Base-by-base conservation (phyloP, 148 eudicot species). In the Rhododendron henanense region DNA sequence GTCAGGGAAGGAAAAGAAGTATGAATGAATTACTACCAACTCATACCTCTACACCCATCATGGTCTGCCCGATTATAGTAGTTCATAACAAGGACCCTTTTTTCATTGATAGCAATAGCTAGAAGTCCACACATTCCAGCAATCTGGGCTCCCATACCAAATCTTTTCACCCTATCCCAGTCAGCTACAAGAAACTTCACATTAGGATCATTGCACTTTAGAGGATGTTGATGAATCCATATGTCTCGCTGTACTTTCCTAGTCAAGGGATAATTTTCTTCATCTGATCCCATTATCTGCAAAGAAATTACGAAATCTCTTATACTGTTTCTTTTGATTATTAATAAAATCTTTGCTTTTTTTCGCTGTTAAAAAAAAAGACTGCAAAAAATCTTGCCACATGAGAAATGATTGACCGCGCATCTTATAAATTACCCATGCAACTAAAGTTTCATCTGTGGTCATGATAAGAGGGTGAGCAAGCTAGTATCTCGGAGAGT, bases 1-100 rank as follows among this genome's bases (percentile, higher is more conserved):
- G 59, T 28, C 28, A 41, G 21, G 7, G 18, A 73, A 84, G 28
- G 5, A 69, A 78, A 23, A 3, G 6, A 41, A 39, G 4, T 77
- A 50, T 13, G 55, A 50, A 11, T 1, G 55, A 50, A 10, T 50
- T 55, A 15, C 21, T 3, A 15, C 19, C 15, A 15, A 53, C 57
- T 39, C 55, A 31, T 89, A 97, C 99, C 99, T 95, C 89, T 90
- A 86, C 99, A 97, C 33, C 94, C 97, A 87, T 95, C 93, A 85
- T 97, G 99, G 85, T 97, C 98, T 82, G 99, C 99, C 19, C 99
- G 94, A 77, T 95, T 97, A 71, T 93, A 97, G 90, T 94, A 93
- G 83, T 88, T 89, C 3, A 95, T 94, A 35, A 97, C 94, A 23
- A 97, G 94, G 37, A 97, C 93, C 81, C 99, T 81, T 57, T 93